phyloP scores from a whole-genome alignment of 371 early-diverging fungal genomes.

The Synchytrium microbalum region DNA sequence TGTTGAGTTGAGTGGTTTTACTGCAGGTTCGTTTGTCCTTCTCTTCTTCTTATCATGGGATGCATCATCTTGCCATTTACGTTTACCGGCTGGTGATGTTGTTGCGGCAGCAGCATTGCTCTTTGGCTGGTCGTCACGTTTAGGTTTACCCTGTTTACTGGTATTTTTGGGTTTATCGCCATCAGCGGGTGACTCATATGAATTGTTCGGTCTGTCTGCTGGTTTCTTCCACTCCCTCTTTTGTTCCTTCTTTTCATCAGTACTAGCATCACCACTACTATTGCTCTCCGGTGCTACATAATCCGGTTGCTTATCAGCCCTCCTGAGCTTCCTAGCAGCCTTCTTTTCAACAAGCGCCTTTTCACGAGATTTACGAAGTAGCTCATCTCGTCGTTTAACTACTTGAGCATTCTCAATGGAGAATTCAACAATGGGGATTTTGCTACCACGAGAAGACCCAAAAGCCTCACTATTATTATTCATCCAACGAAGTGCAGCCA shows the following conservation, averaged over 20 bases:
- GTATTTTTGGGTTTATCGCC: too few relatives aligned
- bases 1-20: not conserved
- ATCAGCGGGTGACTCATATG: too few relatives aligned
- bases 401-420: slow-evolving; percentile 83
- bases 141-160: too few relatives aligned
- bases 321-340: slow-evolving; percentile 6
- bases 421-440: slow-evolving; percentile 70
- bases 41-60: too few relatives aligned
- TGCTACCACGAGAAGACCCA: not conserved
- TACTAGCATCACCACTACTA: not conserved
- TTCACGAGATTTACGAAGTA: slow-evolving; percentile 15
- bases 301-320: slow-evolving; percentile 1
- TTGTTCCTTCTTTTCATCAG: slow-evolving; percentile 10
- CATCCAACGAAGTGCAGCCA: slow-evolving; percentile 82
- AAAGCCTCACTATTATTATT: slow-evolving; percentile 75
- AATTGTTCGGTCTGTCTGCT: too few relatives aligned
- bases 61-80: too few relatives aligned
- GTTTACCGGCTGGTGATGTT: too few relatives aligned
- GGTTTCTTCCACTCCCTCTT: too few relatives aligned
- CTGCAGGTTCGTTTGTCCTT: too few relatives aligned
- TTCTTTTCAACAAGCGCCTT: slow-evolving; percentile 4
- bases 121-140: too few relatives aligned
- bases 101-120: too few relatives aligned
- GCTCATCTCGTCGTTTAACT: slow-evolving; percentile 57
- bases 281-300: not conserved